phyloP scores from a whole-genome alignment of 768 basidiomycete genomes.

The Hericium coralloides region DNA sequence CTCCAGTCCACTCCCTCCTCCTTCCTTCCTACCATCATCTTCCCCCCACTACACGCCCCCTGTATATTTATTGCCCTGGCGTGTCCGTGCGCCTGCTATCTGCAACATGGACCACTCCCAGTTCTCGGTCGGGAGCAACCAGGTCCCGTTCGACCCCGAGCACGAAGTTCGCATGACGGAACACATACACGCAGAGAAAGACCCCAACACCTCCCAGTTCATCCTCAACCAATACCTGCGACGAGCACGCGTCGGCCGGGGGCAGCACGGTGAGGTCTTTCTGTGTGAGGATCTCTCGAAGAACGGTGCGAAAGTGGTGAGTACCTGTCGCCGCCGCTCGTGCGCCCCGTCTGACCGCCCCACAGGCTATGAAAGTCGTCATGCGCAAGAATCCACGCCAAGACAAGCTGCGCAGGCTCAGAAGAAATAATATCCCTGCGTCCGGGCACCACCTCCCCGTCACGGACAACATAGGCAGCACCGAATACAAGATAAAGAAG shows the following conservation, averaged over 20 bases:
- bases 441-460: conserved; percentile 43
- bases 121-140: conserved; percentile 10
- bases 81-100: background rate
- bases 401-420: conserved; percentile 44
- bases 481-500: conserved; percentile 77
- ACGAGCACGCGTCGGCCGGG: conserved; percentile 67
- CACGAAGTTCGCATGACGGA: conserved; percentile 13
- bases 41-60: background rate
- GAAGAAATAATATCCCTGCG: conserved; percentile 33
- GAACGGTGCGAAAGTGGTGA: conserved; percentile 32
- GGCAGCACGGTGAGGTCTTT: conserved; percentile 88
- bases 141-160: conserved; percentile 10
- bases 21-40: conserved; percentile 3
- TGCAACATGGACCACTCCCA: conserved; percentile 11
- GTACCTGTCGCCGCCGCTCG: conserved; percentile 21
- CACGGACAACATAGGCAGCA: conserved; percentile 59
- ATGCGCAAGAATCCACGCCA: conserved; percentile 63
- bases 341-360: background rate
- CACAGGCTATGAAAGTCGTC: conserved; percentile 74
- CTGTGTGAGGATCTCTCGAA: conserved; percentile 47
- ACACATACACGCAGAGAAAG: conserved; percentile 22
- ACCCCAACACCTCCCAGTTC: conserved; percentile 26
- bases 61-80: background rate
- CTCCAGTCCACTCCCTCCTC: background rate
- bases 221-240: conserved; percentile 86